Evolutionary conservation across 768 basidiomycete genomes (phyloP).

Genomic region (Mycena albidolilacea): DNA sequence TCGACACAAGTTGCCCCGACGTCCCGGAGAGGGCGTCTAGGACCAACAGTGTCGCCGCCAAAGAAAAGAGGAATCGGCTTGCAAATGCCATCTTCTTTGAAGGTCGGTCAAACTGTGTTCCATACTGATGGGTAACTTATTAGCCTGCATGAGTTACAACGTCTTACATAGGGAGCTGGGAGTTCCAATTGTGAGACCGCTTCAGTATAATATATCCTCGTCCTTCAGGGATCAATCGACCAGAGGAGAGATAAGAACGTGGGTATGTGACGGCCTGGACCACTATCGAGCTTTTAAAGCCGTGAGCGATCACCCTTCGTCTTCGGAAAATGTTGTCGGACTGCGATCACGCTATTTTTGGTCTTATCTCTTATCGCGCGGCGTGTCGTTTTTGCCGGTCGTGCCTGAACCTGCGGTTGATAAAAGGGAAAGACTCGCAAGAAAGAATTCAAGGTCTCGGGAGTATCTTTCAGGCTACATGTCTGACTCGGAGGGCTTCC

Average conservation of each 20-base stretch:
- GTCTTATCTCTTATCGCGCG: constrained; percentile 20
- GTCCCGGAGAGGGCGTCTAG: constrained; percentile 14
- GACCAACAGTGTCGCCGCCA: constrained; percentile 19
- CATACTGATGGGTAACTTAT: constrained; percentile 22
- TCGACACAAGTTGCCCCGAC: constrained; percentile 13
- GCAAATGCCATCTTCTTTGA: constrained; percentile 21
- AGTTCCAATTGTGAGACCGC: neutral
- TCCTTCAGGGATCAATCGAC: constrained; percentile 2
- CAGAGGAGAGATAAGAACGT: constrained; percentile 20
- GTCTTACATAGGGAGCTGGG: constrained; percentile 15
- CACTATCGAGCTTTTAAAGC: constrained; percentile 14
- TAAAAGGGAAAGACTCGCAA: constrained; percentile 5
- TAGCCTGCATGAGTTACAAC: constrained; percentile 15
- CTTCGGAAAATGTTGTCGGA: constrained; percentile 5
- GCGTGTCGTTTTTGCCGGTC: constrained; percentile 14
- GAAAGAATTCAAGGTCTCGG: constrained; percentile 5
- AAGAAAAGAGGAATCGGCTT: constrained; percentile 15
- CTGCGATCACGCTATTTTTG: constrained; percentile 16
- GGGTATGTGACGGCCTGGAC: constrained; percentile 8
- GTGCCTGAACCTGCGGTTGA: constrained; percentile 13
- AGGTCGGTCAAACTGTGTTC: constrained; percentile 16
- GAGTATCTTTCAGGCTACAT: constrained; percentile 5
- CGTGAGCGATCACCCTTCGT: neutral
- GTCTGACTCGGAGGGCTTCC: neutral
- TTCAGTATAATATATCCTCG: constrained; percentile 5